Base-by-base conservation (phyloP, 176 grass and related monocot genomes). In the Cenchrus americanus region DNA sequence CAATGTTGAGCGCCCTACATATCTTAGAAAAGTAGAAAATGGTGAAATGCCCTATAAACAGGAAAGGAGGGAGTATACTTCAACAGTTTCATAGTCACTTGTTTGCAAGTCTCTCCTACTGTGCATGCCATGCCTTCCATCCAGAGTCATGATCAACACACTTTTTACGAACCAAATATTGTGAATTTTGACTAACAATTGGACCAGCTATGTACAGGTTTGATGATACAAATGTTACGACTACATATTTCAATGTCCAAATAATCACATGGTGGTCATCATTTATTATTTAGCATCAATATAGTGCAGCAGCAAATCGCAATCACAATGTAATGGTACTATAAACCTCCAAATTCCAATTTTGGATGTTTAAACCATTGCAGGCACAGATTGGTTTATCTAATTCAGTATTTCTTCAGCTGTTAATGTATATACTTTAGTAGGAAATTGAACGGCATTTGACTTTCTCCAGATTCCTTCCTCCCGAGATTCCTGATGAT, bases 401-500 rank as follows among this genome's bases (percentile, higher is more conserved):
- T 24, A 77, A n/a, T 77, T 70, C 12, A 21, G 10, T 66, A 71
- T 72, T 64, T 48, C 23, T 43, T 71, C 34, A 0, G 19, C 24
- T 82, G 41, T 58, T 49, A 53, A 69, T 84, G 37, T 54, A 21
- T 26, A 49, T 52, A 57, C 40, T 60, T 27, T 54, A 51, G 52
- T 41, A 64, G 19, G 19, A 58, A 23, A 60, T 73, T 82, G 40
- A 62, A 51, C 86, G 54, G 44, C 66, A 62, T 76, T 15, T 86
- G 42, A 14, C 24, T 79, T 76, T 68, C 51, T 64, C 8, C 91
- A 98, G 96, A 84, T 98, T 95, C 90, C 80, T 69, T 80, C 89
- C 93, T 83, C 87, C 96, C 85, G 73, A 84, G 66, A 92, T 98
- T 21, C 91, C 96, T 72, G 52, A 74, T 80, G 84, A 95, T 89